Percentiles rank a stretch among this genome's conserved stretches.
These are phyloP conservation scores for Cladosporium sp. DNA, from an alignment of 2,329 filamentous ascomycete genomes.

Conservation along the genomic window DNA sequence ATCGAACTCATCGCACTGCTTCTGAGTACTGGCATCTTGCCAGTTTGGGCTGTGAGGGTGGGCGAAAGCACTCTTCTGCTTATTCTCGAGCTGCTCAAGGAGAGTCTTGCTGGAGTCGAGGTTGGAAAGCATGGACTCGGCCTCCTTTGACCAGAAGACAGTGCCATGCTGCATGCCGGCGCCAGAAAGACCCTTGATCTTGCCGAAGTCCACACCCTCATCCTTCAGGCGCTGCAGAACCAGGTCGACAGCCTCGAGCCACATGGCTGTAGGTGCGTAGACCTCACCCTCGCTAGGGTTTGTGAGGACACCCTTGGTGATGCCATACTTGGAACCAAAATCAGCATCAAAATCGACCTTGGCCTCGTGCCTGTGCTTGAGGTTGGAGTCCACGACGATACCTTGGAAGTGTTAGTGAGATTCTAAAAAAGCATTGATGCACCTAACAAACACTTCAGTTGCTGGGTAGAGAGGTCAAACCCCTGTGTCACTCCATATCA, in stretches of 20 bases:
- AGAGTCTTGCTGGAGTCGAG: slow-evolving; percentile 61
- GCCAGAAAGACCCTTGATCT: slow-evolving; percentile 78
- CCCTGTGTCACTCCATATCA: slow-evolving; percentile 42
- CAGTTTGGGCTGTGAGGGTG: slow-evolving; percentile 91
- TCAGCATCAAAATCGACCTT: slow-evolving; percentile 96
- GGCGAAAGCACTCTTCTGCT: slow-evolving; percentile 61
- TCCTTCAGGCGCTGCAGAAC: slow-evolving; percentile 70
- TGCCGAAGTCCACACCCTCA: slow-evolving; percentile 66
- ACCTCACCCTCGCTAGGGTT: slow-evolving; percentile 83
- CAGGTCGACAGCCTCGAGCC: slow-evolving; percentile 87
- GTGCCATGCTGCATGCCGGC: slow-evolving; percentile 98
- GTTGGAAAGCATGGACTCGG: slow-evolving; percentile 58
- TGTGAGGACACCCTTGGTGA: slow-evolving; percentile 82
- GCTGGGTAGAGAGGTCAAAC: slow-evolving; percentile 94
- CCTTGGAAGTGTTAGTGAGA: slow-evolving; percentile 43
- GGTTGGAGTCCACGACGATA: slow-evolving; percentile 76
- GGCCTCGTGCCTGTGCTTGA: slow-evolving; percentile 76
- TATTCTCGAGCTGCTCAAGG: slow-evolving; percentile 62
- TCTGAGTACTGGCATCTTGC: slow-evolving; percentile 95
- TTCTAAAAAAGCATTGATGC: neutral
- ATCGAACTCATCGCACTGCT: slow-evolving; percentile 87
- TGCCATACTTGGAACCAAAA: slow-evolving; percentile 58
- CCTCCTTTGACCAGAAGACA: slow-evolving; percentile 80
- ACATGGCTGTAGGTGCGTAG: slow-evolving; percentile 88
- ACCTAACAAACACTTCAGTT: slow-evolving; percentile 70